Evolutionary conservation across 2,329 filamentous ascomycete species (phyloP).

Genomic region (Ophiocordyceps camponoti-leonardi): DNA sequence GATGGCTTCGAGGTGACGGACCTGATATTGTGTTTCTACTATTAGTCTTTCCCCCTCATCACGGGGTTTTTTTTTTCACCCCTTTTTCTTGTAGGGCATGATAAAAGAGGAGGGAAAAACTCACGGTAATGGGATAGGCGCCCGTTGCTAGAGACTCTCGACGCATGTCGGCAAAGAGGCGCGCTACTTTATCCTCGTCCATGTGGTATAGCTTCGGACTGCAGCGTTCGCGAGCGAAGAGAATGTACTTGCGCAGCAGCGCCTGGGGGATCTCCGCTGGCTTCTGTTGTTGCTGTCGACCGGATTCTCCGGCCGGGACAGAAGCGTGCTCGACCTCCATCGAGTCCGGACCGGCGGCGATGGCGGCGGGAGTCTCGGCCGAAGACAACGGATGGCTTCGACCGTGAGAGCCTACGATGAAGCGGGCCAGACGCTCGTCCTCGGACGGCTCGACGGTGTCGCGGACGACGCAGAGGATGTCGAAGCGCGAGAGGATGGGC

Average conservation of each 20-base stretch:
- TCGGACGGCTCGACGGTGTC: constrained; percentile 87
- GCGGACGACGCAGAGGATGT: constrained; percentile 88
- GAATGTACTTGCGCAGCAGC: constrained; percentile 85
- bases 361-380: constrained; percentile 22
- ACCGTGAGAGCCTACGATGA: constrained; percentile 88
- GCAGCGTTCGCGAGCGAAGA: constrained; percentile 82
- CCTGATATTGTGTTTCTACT: constrained; percentile 35
- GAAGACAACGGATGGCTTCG: constrained; percentile 52
- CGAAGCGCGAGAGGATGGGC: constrained; percentile 93
- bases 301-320: constrained; percentile 17
- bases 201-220: constrained; percentile 91
- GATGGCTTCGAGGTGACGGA: constrained; percentile 93
- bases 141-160: constrained; percentile 84
- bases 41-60: not conserved
- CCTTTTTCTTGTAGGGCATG: not conserved
- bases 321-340: constrained; percentile 49
- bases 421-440: constrained; percentile 83
- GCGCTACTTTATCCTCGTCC: constrained; percentile 90
- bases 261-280: constrained; percentile 71
- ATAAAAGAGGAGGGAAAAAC: constrained; percentile 14
- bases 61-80: too few species aligned
- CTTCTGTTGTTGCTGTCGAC: not conserved
- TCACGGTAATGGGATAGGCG: constrained; percentile 92
- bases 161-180: constrained; percentile 91
- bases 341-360: constrained; percentile 21